Conservation (phyloP, 176 grass and related monocot species). For the Phoenix roebelenii region DNA sequence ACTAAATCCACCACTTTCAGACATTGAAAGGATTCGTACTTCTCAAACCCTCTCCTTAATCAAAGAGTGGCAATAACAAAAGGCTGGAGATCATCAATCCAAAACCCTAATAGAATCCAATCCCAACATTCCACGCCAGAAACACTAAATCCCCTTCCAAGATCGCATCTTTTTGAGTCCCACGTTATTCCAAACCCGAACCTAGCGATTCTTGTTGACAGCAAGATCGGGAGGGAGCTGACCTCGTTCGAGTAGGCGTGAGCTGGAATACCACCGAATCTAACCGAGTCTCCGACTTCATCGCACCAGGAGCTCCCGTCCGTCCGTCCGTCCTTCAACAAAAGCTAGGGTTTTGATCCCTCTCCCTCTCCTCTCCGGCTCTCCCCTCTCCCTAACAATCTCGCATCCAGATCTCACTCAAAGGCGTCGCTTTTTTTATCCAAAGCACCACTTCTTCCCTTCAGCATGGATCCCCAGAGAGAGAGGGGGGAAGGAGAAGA, state of each 20-base stretch:
- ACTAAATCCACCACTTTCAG: no score
- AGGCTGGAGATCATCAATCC: no score
- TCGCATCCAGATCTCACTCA: slow-evolving; percentile 19
- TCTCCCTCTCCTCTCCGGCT: background rate
- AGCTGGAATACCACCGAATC: slow-evolving; percentile 87
- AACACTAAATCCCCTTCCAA: no score
- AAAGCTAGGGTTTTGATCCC: slow-evolving; percentile 13
- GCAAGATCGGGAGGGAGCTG: background rate
- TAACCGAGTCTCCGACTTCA: slow-evolving; percentile 67
- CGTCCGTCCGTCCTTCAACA: slow-evolving; percentile 6
- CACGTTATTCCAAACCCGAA: no score
- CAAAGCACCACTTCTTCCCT: slow-evolving; percentile 1
- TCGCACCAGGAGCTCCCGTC: slow-evolving; percentile 10
- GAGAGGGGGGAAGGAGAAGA: slow-evolving; percentile 8
- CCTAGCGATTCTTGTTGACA: no score
- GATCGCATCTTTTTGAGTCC: no score
- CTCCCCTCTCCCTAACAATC: background rate
- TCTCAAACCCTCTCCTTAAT: no score
- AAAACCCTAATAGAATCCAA: no score
- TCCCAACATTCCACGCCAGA: no score
- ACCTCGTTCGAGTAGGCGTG: slow-evolving; percentile 91
- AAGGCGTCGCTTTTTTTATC: background rate
- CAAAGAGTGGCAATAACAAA: no score
- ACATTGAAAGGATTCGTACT: no score
- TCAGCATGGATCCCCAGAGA: background rate